These are phyloP conservation scores for Dendrobium chrysotoxum DNA, from an alignment of 106 monocot genomes.

Conservation along the genomic window DNA sequence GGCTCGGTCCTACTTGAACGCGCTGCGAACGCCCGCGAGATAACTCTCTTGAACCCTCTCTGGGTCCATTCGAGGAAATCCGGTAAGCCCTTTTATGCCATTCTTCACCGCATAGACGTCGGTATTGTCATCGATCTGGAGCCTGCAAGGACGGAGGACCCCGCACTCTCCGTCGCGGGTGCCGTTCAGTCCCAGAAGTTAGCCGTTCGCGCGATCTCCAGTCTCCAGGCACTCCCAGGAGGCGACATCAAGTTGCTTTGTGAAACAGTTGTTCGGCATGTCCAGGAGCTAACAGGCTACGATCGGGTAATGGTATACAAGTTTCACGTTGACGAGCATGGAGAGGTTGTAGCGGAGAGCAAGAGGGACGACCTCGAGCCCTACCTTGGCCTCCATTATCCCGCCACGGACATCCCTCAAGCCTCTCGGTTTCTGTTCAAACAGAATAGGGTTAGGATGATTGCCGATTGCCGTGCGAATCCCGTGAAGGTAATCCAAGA, in stretches of 20 bases:
- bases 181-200: constrained; percentile 97
- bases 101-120: constrained; percentile 86
- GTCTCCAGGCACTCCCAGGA: constrained; percentile 73
- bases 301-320: constrained; percentile 94
- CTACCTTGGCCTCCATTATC: constrained; percentile 87
- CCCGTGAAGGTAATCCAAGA: constrained; percentile 75
- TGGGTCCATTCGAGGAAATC: constrained; percentile 69
- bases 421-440: constrained; percentile 82
- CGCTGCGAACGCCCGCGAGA: constrained; percentile 71
- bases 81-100: constrained; percentile 78
- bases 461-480: constrained; percentile 64
- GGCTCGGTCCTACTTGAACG: constrained; percentile 46
- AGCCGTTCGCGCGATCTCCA: constrained; percentile 80
- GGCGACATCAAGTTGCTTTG: constrained; percentile 80
- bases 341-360: constrained; percentile 84
- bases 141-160: constrained; percentile 74
- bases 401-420: constrained; percentile 90
- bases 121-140: constrained; percentile 93
- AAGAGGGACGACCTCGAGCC: constrained; percentile 65
- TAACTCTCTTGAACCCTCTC: constrained; percentile 79
- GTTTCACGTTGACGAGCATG: constrained; percentile 94
- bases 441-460: constrained; percentile 94
- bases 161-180: constrained; percentile 75
- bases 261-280: constrained; percentile 67
- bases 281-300: constrained; percentile 86